These are phyloP conservation scores for Peterozyma xylosa DNA, from an alignment of 805 yeast genomes.

Conservation along the genomic window DNA sequence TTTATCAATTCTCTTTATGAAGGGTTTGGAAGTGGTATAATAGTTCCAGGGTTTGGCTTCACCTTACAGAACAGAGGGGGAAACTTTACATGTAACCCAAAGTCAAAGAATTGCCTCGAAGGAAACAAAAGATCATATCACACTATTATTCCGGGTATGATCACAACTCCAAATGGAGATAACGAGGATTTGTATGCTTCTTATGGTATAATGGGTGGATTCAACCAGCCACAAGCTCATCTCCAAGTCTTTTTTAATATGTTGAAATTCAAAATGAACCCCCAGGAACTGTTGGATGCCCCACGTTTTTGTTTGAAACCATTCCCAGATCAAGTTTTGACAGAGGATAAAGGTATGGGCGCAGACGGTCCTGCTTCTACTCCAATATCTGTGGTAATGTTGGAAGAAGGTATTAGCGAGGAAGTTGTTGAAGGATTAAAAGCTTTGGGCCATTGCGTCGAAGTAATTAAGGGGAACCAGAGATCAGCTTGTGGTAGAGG, in stretches of 20 bases:
- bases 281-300: constrained; percentile 70
- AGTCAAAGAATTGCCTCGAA: constrained; percentile 51
- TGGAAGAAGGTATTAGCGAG: constrained; percentile 58
- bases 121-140: constrained; percentile 75
- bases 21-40: constrained; percentile 62
- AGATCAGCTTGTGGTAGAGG: constrained; percentile 50
- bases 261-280: constrained; percentile 51
- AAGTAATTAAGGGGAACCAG: constrained; percentile 29
- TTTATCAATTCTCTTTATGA: constrained; percentile 71
- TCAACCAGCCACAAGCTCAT: constrained; percentile 82
- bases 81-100: constrained; percentile 57
- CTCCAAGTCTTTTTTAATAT: constrained; percentile 69
- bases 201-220: constrained; percentile 85
- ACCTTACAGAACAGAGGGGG: constrained; percentile 71
- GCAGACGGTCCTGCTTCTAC: constrained; percentile 59
- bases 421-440: constrained; percentile 38
- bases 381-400: constrained; percentile 46
- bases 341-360: constrained; percentile 48
- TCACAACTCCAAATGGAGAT: constrained; percentile 37
- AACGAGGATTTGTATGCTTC: constrained; percentile 50
- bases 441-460: constrained; percentile 51
- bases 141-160: constrained; percentile 78
- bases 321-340: constrained; percentile 28
- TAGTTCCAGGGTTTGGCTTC: constrained; percentile 61
- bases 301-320: constrained; percentile 66